Evolutionary conservation across 768 basidiomycete genomes (phyloP), one percentile per base, ranked within the genome.

Genomic region (Xerocomus brunneocitrinus): DNA sequence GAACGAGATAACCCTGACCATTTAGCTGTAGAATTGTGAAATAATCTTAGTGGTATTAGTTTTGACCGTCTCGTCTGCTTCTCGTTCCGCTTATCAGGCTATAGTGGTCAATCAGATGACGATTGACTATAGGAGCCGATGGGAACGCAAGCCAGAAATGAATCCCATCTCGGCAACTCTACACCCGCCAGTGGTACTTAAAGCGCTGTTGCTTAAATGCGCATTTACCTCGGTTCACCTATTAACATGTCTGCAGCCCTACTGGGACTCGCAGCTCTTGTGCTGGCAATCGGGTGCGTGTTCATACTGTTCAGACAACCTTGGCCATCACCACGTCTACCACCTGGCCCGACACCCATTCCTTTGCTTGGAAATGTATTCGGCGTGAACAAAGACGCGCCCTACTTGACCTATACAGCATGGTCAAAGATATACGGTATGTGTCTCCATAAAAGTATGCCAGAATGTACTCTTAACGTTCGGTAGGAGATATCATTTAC

Each of bases 351-450:
- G 4, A 8, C 32, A 4, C 42, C 48, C 2, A 39, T 63, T 16
- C 58, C 56, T 12, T 51, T 61, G 31, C 40, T 66, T 0, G 61
- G 63, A 40, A 60, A 62, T 31, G 45, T 53, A 0, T 13, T 60
- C 19, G 57, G 54, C 12, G 5, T 57, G 7, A 44, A 61, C 53
- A 42, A 8, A 16, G 40, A 49, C 4, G 48, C 49, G 13, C 54
- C 58, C 1, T 52, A 54, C 31, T 27, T 58, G 27, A 59, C 58
- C 3, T 65, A 62, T n/a, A 43, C 56, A 8, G 53, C 49, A 14
- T 65, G 64, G 61, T 47, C 59, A 44, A 62, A 55, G 35, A 59
- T 3, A 1, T 59, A 63, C 14, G 63, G 63, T 63, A 47, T 24
- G 54, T 50, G 5, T 8, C 3, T 7, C 27, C 8, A 13, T 12